Percentiles rank a stretch among this genome's conserved stretches.
These are phyloP conservation scores for Trametes punicea DNA, from an alignment of 768 basidiomycete species.

Conservation along the genomic window DNA sequence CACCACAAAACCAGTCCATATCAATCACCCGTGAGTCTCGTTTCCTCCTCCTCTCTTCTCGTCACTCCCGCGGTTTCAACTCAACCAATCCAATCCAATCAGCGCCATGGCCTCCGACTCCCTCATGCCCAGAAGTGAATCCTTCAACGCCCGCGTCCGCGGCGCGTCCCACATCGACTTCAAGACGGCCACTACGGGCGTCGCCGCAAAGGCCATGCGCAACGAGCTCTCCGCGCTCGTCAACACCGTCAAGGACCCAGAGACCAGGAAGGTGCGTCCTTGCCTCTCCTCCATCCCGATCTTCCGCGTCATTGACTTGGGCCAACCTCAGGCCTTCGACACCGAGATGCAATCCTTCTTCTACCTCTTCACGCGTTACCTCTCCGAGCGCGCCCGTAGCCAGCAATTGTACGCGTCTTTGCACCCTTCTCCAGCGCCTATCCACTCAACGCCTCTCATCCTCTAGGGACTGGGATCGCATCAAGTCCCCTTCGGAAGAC, in stretches of 20 bases:
- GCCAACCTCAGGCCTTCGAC: constrained; percentile 67
- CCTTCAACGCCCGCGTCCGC: constrained; percentile 68
- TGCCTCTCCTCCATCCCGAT: constrained; percentile 4
- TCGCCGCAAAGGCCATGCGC: constrained; percentile 88
- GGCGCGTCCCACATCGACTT: constrained; percentile 88
- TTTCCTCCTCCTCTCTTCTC: constrained; percentile 20
- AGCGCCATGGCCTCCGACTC: constrained; percentile 37
- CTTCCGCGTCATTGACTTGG: constrained; percentile 11
- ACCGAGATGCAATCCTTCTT: constrained; percentile 97
- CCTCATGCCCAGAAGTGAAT: constrained; percentile 59
- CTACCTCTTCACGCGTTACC: constrained; percentile 93
- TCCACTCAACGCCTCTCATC: not conserved
- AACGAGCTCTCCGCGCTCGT: constrained; percentile 97
- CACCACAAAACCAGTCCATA: constrained; percentile 58
- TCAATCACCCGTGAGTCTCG: constrained; percentile 36
- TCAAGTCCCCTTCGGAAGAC: constrained; percentile 82
- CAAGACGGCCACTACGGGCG: constrained; percentile 84
- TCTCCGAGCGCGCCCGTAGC: constrained; percentile 44
- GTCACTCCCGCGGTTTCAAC: constrained; percentile 16
- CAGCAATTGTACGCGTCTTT: constrained; percentile 69
- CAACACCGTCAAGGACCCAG: constrained; percentile 72
- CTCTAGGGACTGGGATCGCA: constrained; percentile 37
- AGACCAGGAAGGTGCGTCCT: constrained; percentile 70
- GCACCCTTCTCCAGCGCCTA: constrained; percentile 4
- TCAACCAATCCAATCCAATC: constrained; percentile 35